A percentile compares a stretch with the other conserved stretches of the same genome.
Conservation (phyloP, 495 filamentous ascomycete species). For the Aspergillus ostianus region DNA sequence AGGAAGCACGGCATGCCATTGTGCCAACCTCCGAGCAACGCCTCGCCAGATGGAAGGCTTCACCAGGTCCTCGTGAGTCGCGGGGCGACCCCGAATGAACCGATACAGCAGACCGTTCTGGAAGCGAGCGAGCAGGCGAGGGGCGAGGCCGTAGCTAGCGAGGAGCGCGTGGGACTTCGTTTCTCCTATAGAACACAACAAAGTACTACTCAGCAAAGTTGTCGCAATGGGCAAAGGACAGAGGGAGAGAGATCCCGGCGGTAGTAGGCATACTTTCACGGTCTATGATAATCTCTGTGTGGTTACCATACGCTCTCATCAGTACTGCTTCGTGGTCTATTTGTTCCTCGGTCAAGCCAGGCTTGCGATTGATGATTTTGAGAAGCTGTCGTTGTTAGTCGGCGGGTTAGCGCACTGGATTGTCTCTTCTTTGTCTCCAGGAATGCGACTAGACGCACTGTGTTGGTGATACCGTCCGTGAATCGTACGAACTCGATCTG, state of each 20-base stretch:
- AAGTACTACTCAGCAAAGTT: slow-evolving; percentile 38
- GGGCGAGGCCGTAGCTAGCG: slow-evolving; percentile 76
- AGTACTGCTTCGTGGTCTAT: slow-evolving; percentile 86
- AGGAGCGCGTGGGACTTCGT: slow-evolving; percentile 69
- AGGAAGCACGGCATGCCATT: slow-evolving; percentile 86
- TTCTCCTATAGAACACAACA: slow-evolving; percentile 55
- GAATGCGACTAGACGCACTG: slow-evolving; percentile 50
- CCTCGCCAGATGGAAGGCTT: slow-evolving; percentile 71
- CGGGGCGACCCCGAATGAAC: slow-evolving; percentile 78
- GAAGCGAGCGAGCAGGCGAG: slow-evolving; percentile 86
- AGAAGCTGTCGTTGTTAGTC: slow-evolving; percentile 55
- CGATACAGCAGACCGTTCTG: slow-evolving; percentile 94
- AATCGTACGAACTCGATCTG: slow-evolving; percentile 87
- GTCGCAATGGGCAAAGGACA: slow-evolving; percentile 34
- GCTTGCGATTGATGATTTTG: slow-evolving; percentile 80
- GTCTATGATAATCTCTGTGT: slow-evolving; percentile 94
- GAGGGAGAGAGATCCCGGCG: slow-evolving; percentile 11
- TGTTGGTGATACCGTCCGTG: slow-evolving; percentile 98
- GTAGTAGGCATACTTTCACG: slow-evolving; percentile 70
- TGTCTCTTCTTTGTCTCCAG: slow-evolving; percentile 6
- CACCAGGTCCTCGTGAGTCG: slow-evolving; percentile 75
- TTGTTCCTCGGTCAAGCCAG: slow-evolving; percentile 72
- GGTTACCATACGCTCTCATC: slow-evolving; percentile 90
- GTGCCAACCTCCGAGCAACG: slow-evolving; percentile 75
- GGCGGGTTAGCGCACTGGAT: background rate